Conservation (phyloP, 192 early-diverging fungal species). For the Backusella tuberculispora region DNA sequence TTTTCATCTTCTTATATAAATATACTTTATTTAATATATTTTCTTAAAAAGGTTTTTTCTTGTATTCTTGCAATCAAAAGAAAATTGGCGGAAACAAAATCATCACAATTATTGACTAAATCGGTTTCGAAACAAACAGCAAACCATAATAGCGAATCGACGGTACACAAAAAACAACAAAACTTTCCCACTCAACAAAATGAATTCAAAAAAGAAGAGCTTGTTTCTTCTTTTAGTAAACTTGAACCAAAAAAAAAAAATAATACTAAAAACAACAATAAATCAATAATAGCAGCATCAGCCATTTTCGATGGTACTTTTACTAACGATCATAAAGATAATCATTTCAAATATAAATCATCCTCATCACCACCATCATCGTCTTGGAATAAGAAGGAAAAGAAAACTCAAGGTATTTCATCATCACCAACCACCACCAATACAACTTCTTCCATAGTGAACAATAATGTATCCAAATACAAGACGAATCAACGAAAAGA, state of each 20-base stretch:
- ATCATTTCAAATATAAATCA: neutral
- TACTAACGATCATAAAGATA: neutral
- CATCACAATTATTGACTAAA: neutral
- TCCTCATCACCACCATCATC: neutral
- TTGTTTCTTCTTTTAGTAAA: neutral
- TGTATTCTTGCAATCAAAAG: constrained; percentile 20
- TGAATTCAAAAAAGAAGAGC: neutral
- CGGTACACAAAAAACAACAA: constrained; percentile 1
- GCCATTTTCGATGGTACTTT: neutral
- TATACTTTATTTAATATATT: neutral
- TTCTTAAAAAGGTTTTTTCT: constrained; percentile 28
- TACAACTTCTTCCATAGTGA: neutral
- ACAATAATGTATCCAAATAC: neutral
- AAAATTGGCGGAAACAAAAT: neutral
- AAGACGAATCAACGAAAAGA: neutral
- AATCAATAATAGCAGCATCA: neutral
- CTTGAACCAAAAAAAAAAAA: neutral
- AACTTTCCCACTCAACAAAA: constrained; percentile 7
- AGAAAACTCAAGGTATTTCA: neutral
- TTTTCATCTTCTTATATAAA: neutral
- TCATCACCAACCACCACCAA: neutral
- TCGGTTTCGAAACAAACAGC: constrained; percentile 1
- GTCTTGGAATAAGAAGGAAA: neutral
- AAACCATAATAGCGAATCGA: neutral
- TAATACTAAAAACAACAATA: neutral